These are phyloP conservation scores for Nicotiana undulata DNA, from an alignment of 257 asterid species.

Conservation along the genomic window DNA sequence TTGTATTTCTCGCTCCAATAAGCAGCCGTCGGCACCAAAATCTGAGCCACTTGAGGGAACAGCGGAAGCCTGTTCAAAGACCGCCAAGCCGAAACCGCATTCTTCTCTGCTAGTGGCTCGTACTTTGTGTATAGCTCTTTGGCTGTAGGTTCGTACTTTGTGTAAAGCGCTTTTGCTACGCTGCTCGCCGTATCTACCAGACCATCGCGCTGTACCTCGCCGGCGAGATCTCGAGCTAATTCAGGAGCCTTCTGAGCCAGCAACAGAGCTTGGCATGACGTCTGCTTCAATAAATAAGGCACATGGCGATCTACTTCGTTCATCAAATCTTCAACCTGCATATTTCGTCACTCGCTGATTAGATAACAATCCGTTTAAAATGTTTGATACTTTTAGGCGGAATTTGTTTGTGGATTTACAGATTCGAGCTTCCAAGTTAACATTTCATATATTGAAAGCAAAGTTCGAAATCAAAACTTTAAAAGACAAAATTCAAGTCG, in stretches of 20 bases:
- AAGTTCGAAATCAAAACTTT: no score
- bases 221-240: slow-evolving; percentile 45
- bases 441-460: no score
- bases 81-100: slow-evolving; percentile 59
- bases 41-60: slow-evolving; percentile 59
- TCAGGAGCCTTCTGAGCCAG: slow-evolving; percentile 47
- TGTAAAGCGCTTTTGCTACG: slow-evolving; percentile 30
- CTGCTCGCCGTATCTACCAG: slow-evolving; percentile 29
- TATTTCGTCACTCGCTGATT: not conserved
- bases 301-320: slow-evolving; percentile 42
- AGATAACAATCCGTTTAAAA: no score
- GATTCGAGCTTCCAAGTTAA: no score
- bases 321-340: slow-evolving; percentile 48
- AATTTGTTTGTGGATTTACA: no score
- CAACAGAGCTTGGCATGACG: slow-evolving; percentile 21
- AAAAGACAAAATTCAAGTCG: no score
- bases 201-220: slow-evolving; percentile 49
- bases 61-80: slow-evolving; percentile 48
- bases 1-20: slow-evolving; percentile 81
- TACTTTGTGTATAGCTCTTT: slow-evolving; percentile 39
- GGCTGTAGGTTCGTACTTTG: slow-evolving; percentile 39
- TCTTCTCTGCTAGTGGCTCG: slow-evolving; percentile 57
- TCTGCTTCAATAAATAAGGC: slow-evolving; percentile 40
- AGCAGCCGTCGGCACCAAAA: slow-evolving; percentile 64
- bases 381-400: no score